phyloP scores from a whole-genome alignment of 2,329 filamentous ascomycete species.

The Alternaria tenuissima region DNA sequence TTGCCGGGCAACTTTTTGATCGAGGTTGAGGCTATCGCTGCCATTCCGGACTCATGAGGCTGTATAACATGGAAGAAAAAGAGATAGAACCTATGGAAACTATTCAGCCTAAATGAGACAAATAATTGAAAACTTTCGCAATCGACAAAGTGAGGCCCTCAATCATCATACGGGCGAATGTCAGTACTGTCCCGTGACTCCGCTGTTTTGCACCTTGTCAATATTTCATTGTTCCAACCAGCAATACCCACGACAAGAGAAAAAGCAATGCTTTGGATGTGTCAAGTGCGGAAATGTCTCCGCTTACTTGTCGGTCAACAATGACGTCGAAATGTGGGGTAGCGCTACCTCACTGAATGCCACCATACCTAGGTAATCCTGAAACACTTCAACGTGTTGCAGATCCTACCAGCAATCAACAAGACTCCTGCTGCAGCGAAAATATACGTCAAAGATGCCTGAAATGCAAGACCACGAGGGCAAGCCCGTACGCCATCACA shows the following conservation, averaged over 20 bases:
- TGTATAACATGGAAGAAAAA: no score
- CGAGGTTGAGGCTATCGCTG: conserved; percentile 45
- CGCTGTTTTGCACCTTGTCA: fast-evolving
- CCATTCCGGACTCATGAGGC: conserved; percentile 34
- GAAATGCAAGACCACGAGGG: conserved; percentile 29
- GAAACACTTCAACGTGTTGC: background rate
- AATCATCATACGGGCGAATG: background rate
- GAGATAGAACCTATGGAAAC: background rate
- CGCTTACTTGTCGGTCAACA: background rate
- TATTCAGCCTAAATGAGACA: no score
- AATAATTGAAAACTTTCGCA: background rate
- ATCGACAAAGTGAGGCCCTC: background rate
- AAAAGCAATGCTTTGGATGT: background rate
- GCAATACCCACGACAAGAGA: background rate
- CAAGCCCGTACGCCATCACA: conserved; percentile 23
- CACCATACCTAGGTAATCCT: background rate
- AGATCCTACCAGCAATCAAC: background rate
- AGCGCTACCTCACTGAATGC: background rate
- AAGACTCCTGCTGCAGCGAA: fast-evolving
- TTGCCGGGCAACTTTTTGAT: conserved; percentile 41
- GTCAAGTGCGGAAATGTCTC: background rate
- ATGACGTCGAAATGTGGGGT: conserved; percentile 1
- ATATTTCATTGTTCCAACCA: fast-evolving
- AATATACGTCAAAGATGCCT: conserved; percentile 18
- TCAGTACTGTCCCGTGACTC: background rate